A percentile compares a stretch with the other conserved stretches of the same genome.
phyloP scores from a whole-genome alignment of 345 rosid genomes.

The Eucalyptus cloeziana region DNA sequence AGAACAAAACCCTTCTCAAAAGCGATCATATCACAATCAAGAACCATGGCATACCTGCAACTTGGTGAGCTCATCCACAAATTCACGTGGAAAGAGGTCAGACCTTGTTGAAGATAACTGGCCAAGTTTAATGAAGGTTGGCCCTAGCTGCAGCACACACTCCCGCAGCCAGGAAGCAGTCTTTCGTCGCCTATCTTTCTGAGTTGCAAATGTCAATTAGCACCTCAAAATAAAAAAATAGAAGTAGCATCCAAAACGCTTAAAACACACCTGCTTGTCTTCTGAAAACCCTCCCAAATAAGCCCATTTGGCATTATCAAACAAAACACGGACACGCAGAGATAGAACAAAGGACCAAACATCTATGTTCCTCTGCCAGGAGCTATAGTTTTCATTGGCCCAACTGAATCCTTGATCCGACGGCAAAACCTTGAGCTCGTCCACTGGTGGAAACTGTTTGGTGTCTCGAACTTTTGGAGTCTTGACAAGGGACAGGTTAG shows the following conservation, averaged over 20 bases:
- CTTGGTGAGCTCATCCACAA: slow-evolving; percentile 95
- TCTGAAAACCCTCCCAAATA: slow-evolving; percentile 66
- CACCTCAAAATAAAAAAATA: neutral
- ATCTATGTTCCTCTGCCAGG: slow-evolving; percentile 64
- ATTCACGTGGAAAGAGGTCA: slow-evolving; percentile 82
- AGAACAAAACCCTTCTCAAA: neutral
- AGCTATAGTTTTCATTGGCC: slow-evolving; percentile 84
- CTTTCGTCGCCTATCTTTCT: slow-evolving; percentile 57
- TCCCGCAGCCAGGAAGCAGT: slow-evolving; percentile 94
- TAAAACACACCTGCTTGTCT: slow-evolving; percentile 56
- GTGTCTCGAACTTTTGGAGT: slow-evolving; percentile 14
- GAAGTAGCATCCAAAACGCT: neutral
- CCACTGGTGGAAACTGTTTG: slow-evolving; percentile 44
- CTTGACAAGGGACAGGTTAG: slow-evolving; percentile 27
- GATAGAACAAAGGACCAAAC: slow-evolving; percentile 85
- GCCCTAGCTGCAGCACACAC: slow-evolving; percentile 87
- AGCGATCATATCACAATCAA: neutral
- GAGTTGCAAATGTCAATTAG: neutral
- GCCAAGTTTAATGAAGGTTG: slow-evolving; percentile 93
- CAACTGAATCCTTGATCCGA: slow-evolving; percentile 94
- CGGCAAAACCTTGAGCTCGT: slow-evolving; percentile 60
- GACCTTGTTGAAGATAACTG: slow-evolving; percentile 93
- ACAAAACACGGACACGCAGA: slow-evolving; percentile 54
- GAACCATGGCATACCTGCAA: slow-evolving; percentile 51
- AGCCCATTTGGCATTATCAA: slow-evolving; percentile 90